A percentile compares a stretch with the other conserved stretches of the same genome.
Conservation (phyloP, 2,329 filamentous ascomycete species). For the Neofusicoccum ribis region DNA sequence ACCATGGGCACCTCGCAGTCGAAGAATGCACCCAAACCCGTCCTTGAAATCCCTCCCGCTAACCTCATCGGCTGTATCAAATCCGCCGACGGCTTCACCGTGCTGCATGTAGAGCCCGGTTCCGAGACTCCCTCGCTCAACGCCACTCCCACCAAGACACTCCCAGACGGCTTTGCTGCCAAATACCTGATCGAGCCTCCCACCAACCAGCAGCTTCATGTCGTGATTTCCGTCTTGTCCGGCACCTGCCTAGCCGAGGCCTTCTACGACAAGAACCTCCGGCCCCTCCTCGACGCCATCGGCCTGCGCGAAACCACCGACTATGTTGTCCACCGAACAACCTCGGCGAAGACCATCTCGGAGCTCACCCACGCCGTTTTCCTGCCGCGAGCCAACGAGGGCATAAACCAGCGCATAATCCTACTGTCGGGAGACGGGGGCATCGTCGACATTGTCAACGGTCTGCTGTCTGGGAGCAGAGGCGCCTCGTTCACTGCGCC, state of each 20-base stretch:
- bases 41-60: neutral
- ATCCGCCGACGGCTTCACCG: neutral
- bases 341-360: slow-evolving; percentile 62
- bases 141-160: neutral
- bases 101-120: slow-evolving; percentile 8
- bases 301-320: slow-evolving; percentile 35
- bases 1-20: neutral
- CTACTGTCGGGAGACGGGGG: slow-evolving; percentile 88
- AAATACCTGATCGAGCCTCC: neutral
- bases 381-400: slow-evolving; percentile 52
- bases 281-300: slow-evolving; percentile 45
- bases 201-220: slow-evolving; percentile 29
- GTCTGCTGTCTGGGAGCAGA: slow-evolving; percentile 44
- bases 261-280: slow-evolving; percentile 42
- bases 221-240: slow-evolving; percentile 48
- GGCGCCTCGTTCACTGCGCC: slow-evolving; percentile 24
- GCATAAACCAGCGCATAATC: slow-evolving; percentile 55
- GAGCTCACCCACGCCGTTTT: slow-evolving; percentile 59
- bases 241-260: slow-evolving; percentile 42
- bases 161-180: neutral
- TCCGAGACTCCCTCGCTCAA: neutral
- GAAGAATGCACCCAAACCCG: neutral
- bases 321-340: slow-evolving; percentile 63
- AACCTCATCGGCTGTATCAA: slow-evolving; percentile 11
- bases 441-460: slow-evolving; percentile 78